Evolutionary conservation across 2,329 filamentous ascomycete species (phyloP), one percentile per base, ranked within the genome.

Genomic region (Fusarium buharicum): DNA sequence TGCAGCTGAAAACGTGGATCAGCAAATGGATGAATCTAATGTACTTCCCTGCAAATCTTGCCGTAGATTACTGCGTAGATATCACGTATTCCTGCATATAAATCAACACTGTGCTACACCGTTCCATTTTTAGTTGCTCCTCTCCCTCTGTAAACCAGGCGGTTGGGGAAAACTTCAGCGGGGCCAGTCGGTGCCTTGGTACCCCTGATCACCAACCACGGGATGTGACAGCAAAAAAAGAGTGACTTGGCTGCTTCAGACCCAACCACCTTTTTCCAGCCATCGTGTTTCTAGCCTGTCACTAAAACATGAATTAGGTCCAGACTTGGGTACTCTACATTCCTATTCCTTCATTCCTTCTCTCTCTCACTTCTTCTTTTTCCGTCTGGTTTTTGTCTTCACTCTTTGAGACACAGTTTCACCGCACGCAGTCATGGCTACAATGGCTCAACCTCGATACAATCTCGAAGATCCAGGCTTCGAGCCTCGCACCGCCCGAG

Each of bases 401-500:
- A 48, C 40, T 37, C 43, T 48, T 49, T 24, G 12, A n/a, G 11
- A 50, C 55, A 30, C n/a, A n/a, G n/a, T 30, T 13, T 44, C 45
- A 20, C 14, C 48, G 7, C 34, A 30, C 8, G 24, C 31, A 28
- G 38, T 41, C 8, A 66, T 66, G 63, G 62, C 63, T 14, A 43
- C 62, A 24, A 65, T 65, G 62, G 53, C 62, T 6, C 63, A 66
- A 14, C 63, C 54, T 12, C 53, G 62, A 47, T 66, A 66, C 50
- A 59, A 41, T 6, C 50, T 66, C 3, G 62, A 66, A 10, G 63
- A 66, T 6, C 63, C 62, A 6, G 63, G 59, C 12, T 66, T 39
- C 10, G 56, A 59, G 13, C 67, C 67, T 55, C 68, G 68, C 18
- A 70, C 59, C 41, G 64, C 68, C 27, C 68, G 68, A 12, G 68